Percentiles rank a stretch among this genome's conserved stretches.
These are phyloP conservation scores for Quercus cerris DNA, from an alignment of 306 rosid species.

Conservation along the genomic window DNA sequence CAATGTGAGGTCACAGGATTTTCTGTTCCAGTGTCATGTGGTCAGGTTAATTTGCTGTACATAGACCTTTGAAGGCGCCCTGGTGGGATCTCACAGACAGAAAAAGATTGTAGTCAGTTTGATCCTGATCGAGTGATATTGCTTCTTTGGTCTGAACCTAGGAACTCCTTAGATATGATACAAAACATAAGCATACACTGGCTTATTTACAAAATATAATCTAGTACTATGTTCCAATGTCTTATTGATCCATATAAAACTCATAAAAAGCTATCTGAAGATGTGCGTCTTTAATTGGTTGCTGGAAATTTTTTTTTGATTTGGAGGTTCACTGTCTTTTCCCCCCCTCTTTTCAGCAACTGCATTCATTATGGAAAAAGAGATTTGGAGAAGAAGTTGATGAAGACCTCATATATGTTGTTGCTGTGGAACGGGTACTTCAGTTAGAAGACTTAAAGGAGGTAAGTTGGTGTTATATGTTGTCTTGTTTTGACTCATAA, in stretches of 20 bases:
- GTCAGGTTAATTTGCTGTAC: not conserved
- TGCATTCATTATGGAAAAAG: constrained; percentile 64
- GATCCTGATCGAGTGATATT: no score
- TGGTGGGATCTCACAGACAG: no score
- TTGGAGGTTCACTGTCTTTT: constrained; percentile 8
- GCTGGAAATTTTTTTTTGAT: not conserved
- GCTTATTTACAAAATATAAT: not conserved
- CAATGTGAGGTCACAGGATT: not conserved
- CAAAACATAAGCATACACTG: not conserved
- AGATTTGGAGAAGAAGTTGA: constrained; percentile 80
- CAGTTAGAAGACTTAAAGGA: constrained; percentile 86
- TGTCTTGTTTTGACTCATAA: not conserved
- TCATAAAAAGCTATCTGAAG: not conserved
- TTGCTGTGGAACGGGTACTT: constrained; percentile 66
- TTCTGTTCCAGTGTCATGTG: not conserved
- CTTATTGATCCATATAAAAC: not conserved
- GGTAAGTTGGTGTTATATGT: constrained; percentile 35
- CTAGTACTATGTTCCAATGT: not conserved
- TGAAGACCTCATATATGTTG: constrained; percentile 58
- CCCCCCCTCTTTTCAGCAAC: constrained; percentile 33
- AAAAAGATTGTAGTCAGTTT: no score
- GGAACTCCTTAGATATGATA: no score
- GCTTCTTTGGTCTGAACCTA: no score
- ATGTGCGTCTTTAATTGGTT: no score
- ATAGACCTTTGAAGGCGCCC: not conserved